Base-by-base conservation (phyloP, 2,329 filamentous ascomycete species). In the Phyllosticta ampelicida region DNA sequence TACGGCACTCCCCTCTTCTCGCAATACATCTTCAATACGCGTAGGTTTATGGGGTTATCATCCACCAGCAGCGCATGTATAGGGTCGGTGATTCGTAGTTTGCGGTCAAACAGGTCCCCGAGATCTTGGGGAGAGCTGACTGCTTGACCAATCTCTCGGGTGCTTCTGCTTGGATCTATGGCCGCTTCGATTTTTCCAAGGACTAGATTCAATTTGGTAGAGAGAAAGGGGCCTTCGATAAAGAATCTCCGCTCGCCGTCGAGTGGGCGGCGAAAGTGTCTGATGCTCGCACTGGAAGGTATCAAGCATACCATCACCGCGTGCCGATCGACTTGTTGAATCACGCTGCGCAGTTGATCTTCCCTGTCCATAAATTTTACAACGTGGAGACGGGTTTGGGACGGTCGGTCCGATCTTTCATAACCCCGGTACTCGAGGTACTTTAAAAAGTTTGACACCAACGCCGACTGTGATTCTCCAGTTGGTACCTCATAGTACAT, bases 11-110 rank as follows among this genome's bases (percentile, higher is more conserved):
- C 69, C 10, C 75, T 68, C 49, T 74, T 73, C 56, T 74, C 72
- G 54, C 77, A 74, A 62, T 78, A 78, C 64, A 77, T 75, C 18
- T 73, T 68, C 26, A 79, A 62, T 23, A 79, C 77, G 19, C 76
- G 75, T 0, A 78, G 70, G 20, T 79, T 79, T 57, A 79, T 74
- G 2, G 72, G 57, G 51, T 79, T 79, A 60, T 78, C 77, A 60
- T 79, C 77, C 0, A 78, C 77, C 0, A 79, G 65, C 0, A 79
- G 68, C 6, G 72, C 55, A 60, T 36, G 44, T 23, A 54, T 6
- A 2, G 56, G 51, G 19, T 58, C 56, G 11, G 36, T 19, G 13
- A 58, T 54, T 20, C 51, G 56, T 28, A 54, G 28, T 18, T 54
- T 58, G 4, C 28, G 26, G 18, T 44, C 26, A 9, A 58, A 20